Evolutionary conservation across 2,329 filamentous ascomycete species (phyloP).

Genomic region (Hymenoscyphus albidus): DNA sequence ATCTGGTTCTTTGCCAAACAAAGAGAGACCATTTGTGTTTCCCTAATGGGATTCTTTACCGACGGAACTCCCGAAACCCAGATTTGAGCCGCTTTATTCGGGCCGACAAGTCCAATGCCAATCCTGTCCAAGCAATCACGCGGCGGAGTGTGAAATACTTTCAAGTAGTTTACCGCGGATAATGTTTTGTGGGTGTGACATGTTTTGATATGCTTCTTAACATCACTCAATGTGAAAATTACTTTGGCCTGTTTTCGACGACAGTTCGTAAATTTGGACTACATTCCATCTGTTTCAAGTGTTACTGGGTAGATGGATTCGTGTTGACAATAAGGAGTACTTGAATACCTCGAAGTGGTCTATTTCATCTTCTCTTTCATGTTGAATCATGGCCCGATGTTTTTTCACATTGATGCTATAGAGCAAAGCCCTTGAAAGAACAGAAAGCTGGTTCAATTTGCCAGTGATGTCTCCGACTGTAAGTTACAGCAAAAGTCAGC

Average conservation of each 20-base stretch:
- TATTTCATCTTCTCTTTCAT: not conserved
- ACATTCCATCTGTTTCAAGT: not conserved
- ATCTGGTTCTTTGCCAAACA: not conserved
- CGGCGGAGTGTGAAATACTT: not conserved
- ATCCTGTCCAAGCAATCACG: not conserved
- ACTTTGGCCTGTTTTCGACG: not conserved
- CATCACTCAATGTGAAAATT: not conserved
- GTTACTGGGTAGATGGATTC: not conserved
- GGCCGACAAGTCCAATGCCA: not conserved
- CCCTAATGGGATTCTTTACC: not conserved
- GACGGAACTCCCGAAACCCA: not conserved
- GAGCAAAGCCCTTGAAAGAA: no score
- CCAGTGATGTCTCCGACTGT: no score
- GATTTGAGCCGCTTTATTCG: not conserved
- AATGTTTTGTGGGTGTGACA: not conserved
- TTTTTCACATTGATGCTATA: no score
- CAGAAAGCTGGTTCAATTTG: no score
- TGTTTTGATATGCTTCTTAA: not conserved
- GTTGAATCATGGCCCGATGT: no score
- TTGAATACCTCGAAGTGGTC: not conserved
- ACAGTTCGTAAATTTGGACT: not conserved
- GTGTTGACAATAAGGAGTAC: not conserved
- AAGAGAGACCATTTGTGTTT: not conserved
- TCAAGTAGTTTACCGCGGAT: not conserved
- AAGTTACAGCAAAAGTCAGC: no score